Percentiles rank a stretch among this genome's conserved stretches.
phyloP scores from a whole-genome alignment of 305 asterid genomes.

The Euphrasia arctica region DNA sequence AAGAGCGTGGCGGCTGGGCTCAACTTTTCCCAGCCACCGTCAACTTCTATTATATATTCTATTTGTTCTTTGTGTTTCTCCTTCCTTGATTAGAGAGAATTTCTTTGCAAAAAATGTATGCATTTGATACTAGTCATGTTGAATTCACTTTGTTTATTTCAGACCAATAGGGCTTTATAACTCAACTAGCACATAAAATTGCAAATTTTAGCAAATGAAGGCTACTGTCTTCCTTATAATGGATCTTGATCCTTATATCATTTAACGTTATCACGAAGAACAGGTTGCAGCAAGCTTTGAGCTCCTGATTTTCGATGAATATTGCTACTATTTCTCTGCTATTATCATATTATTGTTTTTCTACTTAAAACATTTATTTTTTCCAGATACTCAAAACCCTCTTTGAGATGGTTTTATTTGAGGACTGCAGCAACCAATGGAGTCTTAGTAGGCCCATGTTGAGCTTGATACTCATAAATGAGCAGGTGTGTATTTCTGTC shows the following conservation, averaged over 20 bases:
- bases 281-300: constrained; percentile 10
- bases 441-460: constrained; percentile 96
- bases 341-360: constrained; percentile 7
- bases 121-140: too few relatives aligned
- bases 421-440: constrained; percentile 96
- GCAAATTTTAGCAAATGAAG: too few relatives aligned
- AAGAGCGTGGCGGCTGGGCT: too few relatives aligned
- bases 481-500: constrained; percentile 56
- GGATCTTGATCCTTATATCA: constrained; percentile 6
- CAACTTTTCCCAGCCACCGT: too few relatives aligned
- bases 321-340: background rate
- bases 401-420: constrained; percentile 92
- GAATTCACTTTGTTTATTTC: too few relatives aligned
- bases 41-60: too few relatives aligned
- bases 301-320: background rate
- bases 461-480: constrained; percentile 86
- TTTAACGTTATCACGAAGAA: constrained; percentile 6
- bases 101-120: too few relatives aligned
- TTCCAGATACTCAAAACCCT: constrained; percentile 82
- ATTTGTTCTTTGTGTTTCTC: too few relatives aligned
- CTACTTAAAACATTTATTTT: constrained; percentile 25
- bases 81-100: too few relatives aligned
- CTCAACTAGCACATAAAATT: too few relatives aligned
- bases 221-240: constrained; percentile 4
- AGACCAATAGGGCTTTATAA: too few relatives aligned